Conservation (phyloP, 1,284 basidiomycete genomes). For the Meira miltonrushii region DNA sequence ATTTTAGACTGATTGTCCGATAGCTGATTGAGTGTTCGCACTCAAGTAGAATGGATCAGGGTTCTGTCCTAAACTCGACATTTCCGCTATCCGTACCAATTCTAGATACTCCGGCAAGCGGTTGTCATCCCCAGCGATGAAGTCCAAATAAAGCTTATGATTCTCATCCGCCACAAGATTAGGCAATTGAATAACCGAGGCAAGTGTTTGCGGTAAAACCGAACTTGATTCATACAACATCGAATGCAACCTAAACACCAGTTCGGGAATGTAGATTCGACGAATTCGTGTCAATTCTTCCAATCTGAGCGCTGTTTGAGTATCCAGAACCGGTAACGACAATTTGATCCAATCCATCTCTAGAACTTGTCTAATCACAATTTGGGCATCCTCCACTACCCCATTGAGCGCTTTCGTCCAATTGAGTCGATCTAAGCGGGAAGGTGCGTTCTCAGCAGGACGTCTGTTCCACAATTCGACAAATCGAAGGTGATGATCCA, state of each 20-base stretch:
- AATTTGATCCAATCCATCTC: conserved; percentile 53
- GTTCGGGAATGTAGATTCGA: conserved; percentile 82
- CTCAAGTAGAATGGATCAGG: conserved; percentile 2
- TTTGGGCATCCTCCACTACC: conserved; percentile 54
- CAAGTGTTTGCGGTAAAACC: conserved; percentile 68
- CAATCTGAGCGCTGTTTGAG: conserved; percentile 54
- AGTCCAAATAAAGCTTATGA: conserved; percentile 80
- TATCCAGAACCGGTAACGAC: conserved; percentile 3
- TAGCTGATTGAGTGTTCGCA: not conserved
- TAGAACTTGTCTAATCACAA: conserved; percentile 54
- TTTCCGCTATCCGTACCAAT: conserved; percentile 37
- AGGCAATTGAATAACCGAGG: conserved; percentile 68
- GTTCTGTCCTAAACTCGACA: conserved; percentile 9
- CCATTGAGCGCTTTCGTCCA: conserved; percentile 27
- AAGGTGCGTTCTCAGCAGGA: conserved; percentile 17
- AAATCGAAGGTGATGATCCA: conserved; percentile 35
- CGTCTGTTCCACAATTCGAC: conserved; percentile 34
- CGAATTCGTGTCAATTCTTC: conserved; percentile 73
- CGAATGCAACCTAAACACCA: conserved; percentile 77
- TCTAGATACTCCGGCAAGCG: conserved; percentile 40
- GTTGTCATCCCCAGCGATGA: conserved; percentile 57
- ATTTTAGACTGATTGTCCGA: not conserved
- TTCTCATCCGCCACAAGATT: conserved; percentile 83
- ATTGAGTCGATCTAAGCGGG: conserved; percentile 30
- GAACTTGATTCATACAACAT: conserved; percentile 66